Evolutionary conservation across 352 stramenopile genomes (phyloP).

Genomic region (Globisporangium sylvaticum): DNA sequence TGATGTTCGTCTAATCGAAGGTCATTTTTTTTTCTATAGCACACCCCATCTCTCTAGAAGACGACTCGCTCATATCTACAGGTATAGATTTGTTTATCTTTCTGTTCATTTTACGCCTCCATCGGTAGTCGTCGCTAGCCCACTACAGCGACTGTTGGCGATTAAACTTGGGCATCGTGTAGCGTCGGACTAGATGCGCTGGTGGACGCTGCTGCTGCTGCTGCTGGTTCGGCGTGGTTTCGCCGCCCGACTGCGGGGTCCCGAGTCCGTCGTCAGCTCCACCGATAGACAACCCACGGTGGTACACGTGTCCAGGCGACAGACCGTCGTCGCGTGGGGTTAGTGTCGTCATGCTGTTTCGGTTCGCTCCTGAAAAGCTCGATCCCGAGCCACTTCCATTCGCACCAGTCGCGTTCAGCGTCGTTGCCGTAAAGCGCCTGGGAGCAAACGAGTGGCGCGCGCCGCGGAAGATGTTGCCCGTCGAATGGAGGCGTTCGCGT

Average conservation of each 20-base stretch:
- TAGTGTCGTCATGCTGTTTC: neutral
- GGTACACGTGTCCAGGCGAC: neutral
- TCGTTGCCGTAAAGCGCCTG: slow-evolving; percentile 49
- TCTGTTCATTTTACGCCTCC: neutral
- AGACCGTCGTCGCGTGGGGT: neutral
- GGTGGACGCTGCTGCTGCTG: slow-evolving; percentile 6
- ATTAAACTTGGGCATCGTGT: slow-evolving; percentile 24
- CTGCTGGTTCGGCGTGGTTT: slow-evolving; percentile 6
- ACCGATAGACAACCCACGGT: neutral
- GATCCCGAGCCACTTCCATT: slow-evolving; percentile 1
- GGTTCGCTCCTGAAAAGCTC: slow-evolving; percentile 1
- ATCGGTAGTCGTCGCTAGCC: neutral
- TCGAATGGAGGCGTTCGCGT: slow-evolving; percentile 28
- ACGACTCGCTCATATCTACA: slow-evolving; percentile 6
- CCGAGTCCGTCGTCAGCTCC: slow-evolving; percentile 20
- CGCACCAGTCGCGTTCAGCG: slow-evolving; percentile 6
- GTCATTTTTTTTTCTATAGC: slow-evolving; percentile 10
- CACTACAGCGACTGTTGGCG: slow-evolving; percentile 26
- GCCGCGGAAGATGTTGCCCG: slow-evolving; percentile 63
- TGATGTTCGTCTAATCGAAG: neutral
- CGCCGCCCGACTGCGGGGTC: slow-evolving; percentile 12
- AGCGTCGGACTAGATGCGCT: slow-evolving; percentile 40
- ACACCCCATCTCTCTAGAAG: slow-evolving; percentile 5
- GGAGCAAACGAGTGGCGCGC: slow-evolving; percentile 52
- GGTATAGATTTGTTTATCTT: slow-evolving; percentile 6